phyloP scores from a whole-genome alignment of 2,329 filamentous ascomycete species.

The Exophiala xenobiotica region DNA sequence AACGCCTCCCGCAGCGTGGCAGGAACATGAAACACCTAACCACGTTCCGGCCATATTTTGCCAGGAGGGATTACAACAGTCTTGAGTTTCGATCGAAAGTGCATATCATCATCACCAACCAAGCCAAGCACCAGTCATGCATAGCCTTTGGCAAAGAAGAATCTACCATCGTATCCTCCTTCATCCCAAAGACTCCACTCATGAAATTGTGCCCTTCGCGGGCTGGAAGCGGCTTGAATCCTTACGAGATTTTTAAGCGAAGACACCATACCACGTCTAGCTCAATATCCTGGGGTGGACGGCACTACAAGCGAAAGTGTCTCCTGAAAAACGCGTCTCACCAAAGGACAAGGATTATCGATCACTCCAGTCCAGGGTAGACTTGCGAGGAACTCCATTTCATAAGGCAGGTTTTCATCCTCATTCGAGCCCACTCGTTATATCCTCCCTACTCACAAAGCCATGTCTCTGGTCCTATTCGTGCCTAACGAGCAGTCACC shows the following conservation, averaged over 20 bases:
- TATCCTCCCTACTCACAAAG: constrained; percentile 11
- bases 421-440: constrained; percentile 22
- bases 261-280: neutral
- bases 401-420: constrained; percentile 15
- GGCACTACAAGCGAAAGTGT: neutral
- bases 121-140: too few relatives aligned
- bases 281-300: neutral
- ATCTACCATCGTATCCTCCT: too few relatives aligned
- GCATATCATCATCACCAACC: neutral
- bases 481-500: constrained; percentile 10
- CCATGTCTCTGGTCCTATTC: constrained; percentile 12
- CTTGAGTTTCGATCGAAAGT: neutral
- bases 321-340: constrained; percentile 2
- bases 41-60: neutral
- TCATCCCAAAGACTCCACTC: too few relatives aligned
- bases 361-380: neutral
- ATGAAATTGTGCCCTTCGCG: too few relatives aligned
- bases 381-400: constrained; percentile 1
- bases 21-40: neutral
- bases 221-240: neutral
- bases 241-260: neutral
- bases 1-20: neutral
- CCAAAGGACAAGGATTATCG: neutral
- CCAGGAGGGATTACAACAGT: neutral
- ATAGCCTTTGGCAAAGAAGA: too few relatives aligned